Base-by-base conservation (phyloP, 2,329 filamentous ascomycete genomes). In the Aspergillus sp. region DNA sequence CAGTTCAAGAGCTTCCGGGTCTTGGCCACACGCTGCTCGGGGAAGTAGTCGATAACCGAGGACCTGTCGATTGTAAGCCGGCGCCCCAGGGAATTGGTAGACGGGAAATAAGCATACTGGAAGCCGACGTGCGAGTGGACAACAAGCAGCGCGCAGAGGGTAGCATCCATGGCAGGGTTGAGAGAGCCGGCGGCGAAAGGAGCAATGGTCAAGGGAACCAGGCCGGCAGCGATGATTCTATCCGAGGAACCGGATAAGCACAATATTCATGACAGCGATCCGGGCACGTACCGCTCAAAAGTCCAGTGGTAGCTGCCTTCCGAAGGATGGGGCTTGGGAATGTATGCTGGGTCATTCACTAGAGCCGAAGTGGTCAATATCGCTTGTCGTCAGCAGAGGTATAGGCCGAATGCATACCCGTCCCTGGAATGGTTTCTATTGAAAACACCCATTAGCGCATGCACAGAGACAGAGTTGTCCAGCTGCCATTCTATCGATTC, bases 261-360 rank as follows among this genome's bases (percentile, higher is more conserved):
- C 7, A 12, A 26, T 26, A 14, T 13, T 30, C n/a, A 22, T 2
- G 14, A 10, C 27, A 3, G 13, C 7, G 3, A 16, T 15, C 13
- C 17, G 13, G 13, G 27, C 13, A 50, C 51, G 36, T 56, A 76
- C 73, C 78, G 71, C 72, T 98, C 91, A 55, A 94, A 94, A 39
- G 82, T 84, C 91, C 91, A 98, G 75, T 98, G 91, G 71, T 96
- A 98, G 63, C 83, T 93, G 51, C 91, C 91, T 67, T 98, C 85
- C 35, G 78, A 69, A 26, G 89, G 78, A 48, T 74, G 76, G 33
- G 84, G 66, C 14, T 74, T 58, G 28, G 86, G 88, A 15, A 94
- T 64, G 24, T 75, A 76, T 19, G 75, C 82, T 35, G 91, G 76
- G 55, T 96, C 88, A 67, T 98, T 98, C 57, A 88, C 86, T 82